Evolutionary conservation across 192 early-diverging fungal genomes (phyloP).

Genomic region (Coemansia sp.): DNA sequence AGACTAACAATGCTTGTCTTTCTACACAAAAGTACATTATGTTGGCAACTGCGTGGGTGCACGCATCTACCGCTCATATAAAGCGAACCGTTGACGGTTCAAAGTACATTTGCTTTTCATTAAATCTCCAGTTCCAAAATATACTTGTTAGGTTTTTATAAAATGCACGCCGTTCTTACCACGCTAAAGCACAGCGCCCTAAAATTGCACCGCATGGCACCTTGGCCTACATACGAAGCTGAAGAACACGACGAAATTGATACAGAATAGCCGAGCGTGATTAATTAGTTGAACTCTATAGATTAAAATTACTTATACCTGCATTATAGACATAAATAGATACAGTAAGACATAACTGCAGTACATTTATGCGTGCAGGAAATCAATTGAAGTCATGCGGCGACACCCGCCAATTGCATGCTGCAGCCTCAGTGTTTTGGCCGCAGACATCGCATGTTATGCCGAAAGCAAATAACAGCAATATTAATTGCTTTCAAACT

Average conservation of each 20-base stretch:
- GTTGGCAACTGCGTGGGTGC: neutral
- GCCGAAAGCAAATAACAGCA: neutral
- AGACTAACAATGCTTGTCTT: neutral
- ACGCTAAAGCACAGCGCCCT: neutral
- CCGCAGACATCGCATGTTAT: neutral
- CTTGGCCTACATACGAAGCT: constrained; percentile 17
- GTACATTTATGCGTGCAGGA: neutral
- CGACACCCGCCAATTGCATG: neutral
- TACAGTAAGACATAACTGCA: neutral
- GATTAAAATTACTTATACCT: neutral
- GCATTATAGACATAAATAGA: neutral
- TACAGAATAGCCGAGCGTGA: neutral
- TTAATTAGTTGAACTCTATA: neutral
- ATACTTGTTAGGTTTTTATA: neutral
- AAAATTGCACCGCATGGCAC: constrained; percentile 9
- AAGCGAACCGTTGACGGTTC: neutral
- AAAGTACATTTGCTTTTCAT: neutral
- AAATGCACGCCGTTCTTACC: neutral
- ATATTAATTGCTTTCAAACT: constrained; percentile 2
- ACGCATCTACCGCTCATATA: neutral
- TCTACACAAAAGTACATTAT: neutral
- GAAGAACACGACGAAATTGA: neutral
- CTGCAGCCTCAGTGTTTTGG: neutral
- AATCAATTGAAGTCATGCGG: neutral
- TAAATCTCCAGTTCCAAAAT: neutral